A percentile compares a stretch with the other conserved stretches of the same genome.
Conservation (phyloP, 2,329 filamentous ascomycete species). For the Pezicula rhizophila region DNA sequence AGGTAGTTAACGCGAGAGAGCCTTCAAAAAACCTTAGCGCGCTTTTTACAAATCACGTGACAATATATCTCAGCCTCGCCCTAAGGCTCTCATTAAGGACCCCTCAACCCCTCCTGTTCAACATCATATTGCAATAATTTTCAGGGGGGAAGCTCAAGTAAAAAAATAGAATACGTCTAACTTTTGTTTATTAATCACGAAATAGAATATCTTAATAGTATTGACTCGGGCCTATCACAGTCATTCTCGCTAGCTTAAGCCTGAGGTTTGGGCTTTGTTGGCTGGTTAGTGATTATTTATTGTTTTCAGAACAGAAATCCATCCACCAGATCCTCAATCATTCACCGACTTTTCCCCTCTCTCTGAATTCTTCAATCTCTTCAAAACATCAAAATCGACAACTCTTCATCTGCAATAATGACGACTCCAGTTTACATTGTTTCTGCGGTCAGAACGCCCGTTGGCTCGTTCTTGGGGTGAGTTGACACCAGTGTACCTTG, state of each 20-base stretch:
- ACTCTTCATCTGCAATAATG: constrained; percentile 48
- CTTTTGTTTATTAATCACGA: no score
- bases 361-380: not conserved
- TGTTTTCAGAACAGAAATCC: not conserved
- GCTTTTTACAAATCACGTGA: constrained; percentile 15
- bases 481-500: constrained; percentile 36
- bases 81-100: not conserved
- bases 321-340: not conserved
- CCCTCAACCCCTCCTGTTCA: no score
- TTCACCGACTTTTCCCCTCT: not conserved
- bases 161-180: no score
- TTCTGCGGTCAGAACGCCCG: constrained; percentile 80
- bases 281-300: not conserved
- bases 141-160: no score
- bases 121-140: no score
- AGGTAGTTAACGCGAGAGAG: not conserved
- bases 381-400: not conserved
- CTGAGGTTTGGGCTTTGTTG: not conserved
- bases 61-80: constrained; percentile 11
- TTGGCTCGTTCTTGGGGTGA: constrained; percentile 92
- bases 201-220: no score
- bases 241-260: not conserved
- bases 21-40: constrained; percentile 17
- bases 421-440: constrained; percentile 92
- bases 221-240: no score